Conservation (phyloP, 345 rosid genomes). For the Cochlearia excelsa region DNA sequence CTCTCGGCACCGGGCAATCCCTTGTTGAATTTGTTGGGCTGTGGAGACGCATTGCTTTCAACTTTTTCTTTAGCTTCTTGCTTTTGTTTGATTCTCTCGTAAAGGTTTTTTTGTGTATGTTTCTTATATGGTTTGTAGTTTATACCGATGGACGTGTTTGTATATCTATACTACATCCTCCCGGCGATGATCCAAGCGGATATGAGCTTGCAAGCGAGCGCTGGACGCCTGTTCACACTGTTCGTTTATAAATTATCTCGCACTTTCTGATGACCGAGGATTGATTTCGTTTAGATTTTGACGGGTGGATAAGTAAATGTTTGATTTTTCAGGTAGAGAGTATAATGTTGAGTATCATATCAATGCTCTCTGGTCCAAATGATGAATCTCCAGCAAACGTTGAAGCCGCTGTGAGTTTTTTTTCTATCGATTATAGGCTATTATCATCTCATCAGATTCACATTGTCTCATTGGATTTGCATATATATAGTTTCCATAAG, state of each 20-base stretch:
- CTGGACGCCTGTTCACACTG: conserved; percentile 48
- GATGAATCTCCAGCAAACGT: conserved; percentile 49
- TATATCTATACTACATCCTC: conserved; percentile 58
- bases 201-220: conserved; percentile 57
- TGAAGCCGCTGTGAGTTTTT: conserved; percentile 69
- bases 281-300: background rate
- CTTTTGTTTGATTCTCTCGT: background rate
- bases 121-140: conserved; percentile 24
- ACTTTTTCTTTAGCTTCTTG: background rate
- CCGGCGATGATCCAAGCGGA: conserved; percentile 58
- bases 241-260: conserved; percentile 39
- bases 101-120: background rate
- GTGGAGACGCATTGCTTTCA: too few relatives aligned
- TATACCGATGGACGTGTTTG: conserved; percentile 51
- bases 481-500: background rate
- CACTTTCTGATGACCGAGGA: background rate
- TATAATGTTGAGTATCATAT: conserved; percentile 79
- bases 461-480: background rate
- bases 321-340: conserved; percentile 45
- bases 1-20: background rate
- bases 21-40: too few relatives aligned
- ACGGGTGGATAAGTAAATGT: background rate
- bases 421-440: conserved; percentile 1
- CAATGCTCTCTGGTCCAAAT: conserved; percentile 87
- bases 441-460: conserved; percentile 19